These are phyloP conservation scores for Fomitopsis betulina DNA, from an alignment of 1,284 basidiomycete genomes.

Conservation along the genomic window DNA sequence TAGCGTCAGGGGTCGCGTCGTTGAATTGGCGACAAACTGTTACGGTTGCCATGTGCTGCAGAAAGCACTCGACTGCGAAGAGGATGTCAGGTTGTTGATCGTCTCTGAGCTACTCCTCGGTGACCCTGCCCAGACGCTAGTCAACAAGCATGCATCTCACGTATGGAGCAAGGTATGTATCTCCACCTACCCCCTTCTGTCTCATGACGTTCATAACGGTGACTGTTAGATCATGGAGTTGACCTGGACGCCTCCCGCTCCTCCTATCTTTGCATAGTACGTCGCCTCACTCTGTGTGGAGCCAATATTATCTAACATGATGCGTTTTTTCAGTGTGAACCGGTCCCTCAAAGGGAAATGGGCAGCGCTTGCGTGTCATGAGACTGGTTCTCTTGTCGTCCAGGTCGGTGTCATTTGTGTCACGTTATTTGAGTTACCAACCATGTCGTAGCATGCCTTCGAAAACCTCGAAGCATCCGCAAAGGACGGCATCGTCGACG, in stretches of 20 bases:
- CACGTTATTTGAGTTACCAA: constrained; percentile 1
- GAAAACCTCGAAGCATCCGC: constrained; percentile 79
- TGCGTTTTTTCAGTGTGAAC: constrained; percentile 53
- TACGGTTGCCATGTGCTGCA: constrained; percentile 84
- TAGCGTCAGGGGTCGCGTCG: constrained; percentile 60
- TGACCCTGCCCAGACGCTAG: constrained; percentile 75
- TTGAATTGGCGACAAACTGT: constrained; percentile 80
- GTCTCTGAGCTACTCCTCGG: constrained; percentile 76
- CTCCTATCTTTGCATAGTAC: constrained; percentile 79
- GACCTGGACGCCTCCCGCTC: constrained; percentile 76
- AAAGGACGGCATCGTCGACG: constrained; percentile 77
- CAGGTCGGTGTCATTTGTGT: constrained; percentile 41
- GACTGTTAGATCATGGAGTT: constrained; percentile 70
- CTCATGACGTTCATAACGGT: not conserved
- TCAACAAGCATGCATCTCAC: constrained; percentile 84
- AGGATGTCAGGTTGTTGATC: constrained; percentile 73
- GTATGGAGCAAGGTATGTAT: constrained; percentile 76
- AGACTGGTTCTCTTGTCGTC: constrained; percentile 79
- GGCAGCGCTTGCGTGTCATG: constrained; percentile 83
- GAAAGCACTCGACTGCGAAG: constrained; percentile 84
- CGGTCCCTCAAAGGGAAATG: constrained; percentile 80
- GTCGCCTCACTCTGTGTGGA: constrained; percentile 22
- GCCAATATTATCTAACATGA: not conserved
- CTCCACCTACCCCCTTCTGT: not conserved
- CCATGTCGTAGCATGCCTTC: constrained; percentile 60